These are phyloP conservation scores for Pleurozium schreberi DNA, from an alignment of 225 moss, liverwort and hornwort genomes.

Conservation along the genomic window DNA sequence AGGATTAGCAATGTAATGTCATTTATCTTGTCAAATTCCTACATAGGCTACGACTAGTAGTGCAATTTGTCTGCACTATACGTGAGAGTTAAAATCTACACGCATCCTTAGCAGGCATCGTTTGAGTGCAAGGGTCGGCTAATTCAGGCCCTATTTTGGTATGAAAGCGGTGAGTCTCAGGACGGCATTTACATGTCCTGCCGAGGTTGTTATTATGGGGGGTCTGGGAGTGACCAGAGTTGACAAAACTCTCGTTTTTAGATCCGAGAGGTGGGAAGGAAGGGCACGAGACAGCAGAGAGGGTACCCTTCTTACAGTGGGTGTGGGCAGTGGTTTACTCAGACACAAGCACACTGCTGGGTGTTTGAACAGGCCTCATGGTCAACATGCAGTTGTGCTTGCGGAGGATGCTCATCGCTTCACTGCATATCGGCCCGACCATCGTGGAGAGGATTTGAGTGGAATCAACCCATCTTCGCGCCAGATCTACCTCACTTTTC, in stretches of 20 bases:
- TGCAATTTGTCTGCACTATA: slow-evolving; percentile 22
- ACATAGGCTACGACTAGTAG: slow-evolving; percentile 20
- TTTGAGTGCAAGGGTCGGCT: slow-evolving; percentile 22
- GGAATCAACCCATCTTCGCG: slow-evolving; percentile 96
- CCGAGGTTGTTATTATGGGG: slow-evolving; percentile 7
- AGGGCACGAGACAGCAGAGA: slow-evolving; percentile 57
- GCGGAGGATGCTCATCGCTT: slow-evolving; percentile 99
- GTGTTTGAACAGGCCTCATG: slow-evolving; percentile 99
- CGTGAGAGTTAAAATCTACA: slow-evolving; percentile 16
- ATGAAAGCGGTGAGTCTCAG: slow-evolving; percentile 20
- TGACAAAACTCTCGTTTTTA: background rate
- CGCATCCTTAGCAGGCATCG: slow-evolving; percentile 14
- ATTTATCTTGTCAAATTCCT: slow-evolving; percentile 23
- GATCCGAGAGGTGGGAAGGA: slow-evolving; percentile 50
- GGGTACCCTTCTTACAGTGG: slow-evolving; percentile 98
- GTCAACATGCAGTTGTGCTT: slow-evolving; percentile 99
- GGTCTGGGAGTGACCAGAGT: slow-evolving; percentile 4
- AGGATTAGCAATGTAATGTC: slow-evolving; percentile 27
- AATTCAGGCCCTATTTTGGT: background rate
- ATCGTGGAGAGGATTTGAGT: slow-evolving; percentile 84
- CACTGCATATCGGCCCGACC: slow-evolving; percentile 85
- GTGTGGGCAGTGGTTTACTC: slow-evolving; percentile 99
- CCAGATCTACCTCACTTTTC: slow-evolving; percentile 97
- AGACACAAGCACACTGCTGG: slow-evolving; percentile 99
- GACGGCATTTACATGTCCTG: background rate